Percentiles rank a stretch among this genome's conserved stretches.
Evolutionary conservation across 2,329 filamentous ascomycete genomes (phyloP).

Genomic region (Arthroderma sp.): DNA sequence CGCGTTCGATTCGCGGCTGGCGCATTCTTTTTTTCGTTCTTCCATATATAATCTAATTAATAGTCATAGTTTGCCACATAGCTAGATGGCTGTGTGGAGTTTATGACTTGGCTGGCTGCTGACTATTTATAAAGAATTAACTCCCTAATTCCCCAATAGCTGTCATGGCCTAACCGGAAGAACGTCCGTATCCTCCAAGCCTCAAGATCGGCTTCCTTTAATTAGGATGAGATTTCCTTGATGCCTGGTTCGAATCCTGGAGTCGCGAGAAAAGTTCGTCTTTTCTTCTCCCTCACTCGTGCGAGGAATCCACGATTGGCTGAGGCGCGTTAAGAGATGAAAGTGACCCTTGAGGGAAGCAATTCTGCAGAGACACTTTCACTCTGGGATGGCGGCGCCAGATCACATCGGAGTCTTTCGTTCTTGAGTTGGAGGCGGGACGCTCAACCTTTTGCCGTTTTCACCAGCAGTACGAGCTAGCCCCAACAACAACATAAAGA

Average conservation of each 20-base stretch:
- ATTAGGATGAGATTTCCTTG: slow-evolving; percentile 9
- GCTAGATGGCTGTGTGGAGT: too few relatives aligned
- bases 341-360: slow-evolving; percentile 43
- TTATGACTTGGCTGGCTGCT: too few relatives aligned
- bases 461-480: neutral
- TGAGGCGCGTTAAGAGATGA: slow-evolving; percentile 41
- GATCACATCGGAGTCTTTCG: slow-evolving; percentile 33
- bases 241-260: slow-evolving; percentile 44
- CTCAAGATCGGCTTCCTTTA: slow-evolving; percentile 1
- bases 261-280: slow-evolving; percentile 26
- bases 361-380: slow-evolving; percentile 45
- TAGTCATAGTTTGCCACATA: too few relatives aligned
- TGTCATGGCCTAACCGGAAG: slow-evolving; percentile 10
- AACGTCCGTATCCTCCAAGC: slow-evolving; percentile 1
- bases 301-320: slow-evolving; percentile 41
- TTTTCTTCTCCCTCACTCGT: slow-evolving; percentile 32
- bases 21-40: slow-evolving; percentile 15
- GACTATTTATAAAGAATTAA: too few relatives aligned
- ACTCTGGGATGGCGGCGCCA: slow-evolving; percentile 42
- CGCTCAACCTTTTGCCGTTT: slow-evolving; percentile 24
- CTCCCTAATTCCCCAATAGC: neutral
- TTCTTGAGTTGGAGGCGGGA: slow-evolving; percentile 26
- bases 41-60: neutral
- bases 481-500: too few relatives aligned
- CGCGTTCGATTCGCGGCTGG: slow-evolving; percentile 35